Evolutionary conservation across 1,284 basidiomycete species (phyloP).

Genomic region (Ceratobasidium sp.): DNA sequence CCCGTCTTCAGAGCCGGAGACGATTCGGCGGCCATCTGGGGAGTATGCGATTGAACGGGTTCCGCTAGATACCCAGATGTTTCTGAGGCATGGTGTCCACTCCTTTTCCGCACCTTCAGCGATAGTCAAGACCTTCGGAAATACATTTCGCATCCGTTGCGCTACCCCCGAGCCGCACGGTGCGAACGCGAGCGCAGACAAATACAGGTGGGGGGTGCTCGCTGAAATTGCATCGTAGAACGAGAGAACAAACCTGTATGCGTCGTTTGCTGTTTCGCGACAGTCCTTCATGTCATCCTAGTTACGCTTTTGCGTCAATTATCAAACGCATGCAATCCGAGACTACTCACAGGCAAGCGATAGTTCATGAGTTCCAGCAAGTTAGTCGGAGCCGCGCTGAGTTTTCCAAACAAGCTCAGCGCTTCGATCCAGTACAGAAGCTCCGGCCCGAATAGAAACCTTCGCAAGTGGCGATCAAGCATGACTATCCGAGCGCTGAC

Average conservation of each 20-base stretch:
- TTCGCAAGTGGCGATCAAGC: background rate
- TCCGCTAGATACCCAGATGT: no score
- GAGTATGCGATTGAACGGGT: conserved; percentile 26
- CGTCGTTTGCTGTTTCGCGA: background rate
- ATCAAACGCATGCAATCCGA: no score
- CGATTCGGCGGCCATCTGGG: conserved; percentile 25
- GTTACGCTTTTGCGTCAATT: background rate
- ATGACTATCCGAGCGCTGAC: background rate
- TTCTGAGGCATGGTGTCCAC: background rate
- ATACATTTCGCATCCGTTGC: background rate
- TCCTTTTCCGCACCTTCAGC: background rate
- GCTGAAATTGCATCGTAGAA: background rate
- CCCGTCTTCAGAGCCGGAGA: conserved; percentile 12
- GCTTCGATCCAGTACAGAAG: no score
- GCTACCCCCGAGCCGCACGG: background rate
- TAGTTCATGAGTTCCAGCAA: no score
- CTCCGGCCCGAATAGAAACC: no score
- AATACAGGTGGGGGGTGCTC: background rate
- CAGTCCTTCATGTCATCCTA: background rate
- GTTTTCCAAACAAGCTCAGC: no score
- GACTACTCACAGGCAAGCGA: background rate
- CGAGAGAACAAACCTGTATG: background rate
- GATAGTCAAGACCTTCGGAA: background rate
- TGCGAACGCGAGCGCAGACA: conserved; percentile 2
- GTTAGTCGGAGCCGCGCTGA: no score